phyloP scores from a whole-genome alignment of 2,329 filamentous ascomycete genomes.

The Mollisia scopiformis region DNA sequence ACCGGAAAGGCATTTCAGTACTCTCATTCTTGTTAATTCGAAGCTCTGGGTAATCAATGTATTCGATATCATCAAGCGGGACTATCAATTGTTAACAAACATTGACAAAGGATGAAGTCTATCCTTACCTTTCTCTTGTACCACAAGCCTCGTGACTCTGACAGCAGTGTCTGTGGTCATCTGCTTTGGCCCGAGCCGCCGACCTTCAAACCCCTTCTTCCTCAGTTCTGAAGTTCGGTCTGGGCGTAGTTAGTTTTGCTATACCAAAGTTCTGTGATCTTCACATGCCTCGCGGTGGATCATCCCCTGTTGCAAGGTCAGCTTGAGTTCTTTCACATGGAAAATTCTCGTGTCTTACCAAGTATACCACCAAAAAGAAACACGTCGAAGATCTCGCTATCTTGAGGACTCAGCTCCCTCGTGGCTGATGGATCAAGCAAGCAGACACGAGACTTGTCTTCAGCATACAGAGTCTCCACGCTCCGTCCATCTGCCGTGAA shows the following conservation, averaged over 20 bases:
- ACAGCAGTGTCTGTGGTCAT: conserved; percentile 99
- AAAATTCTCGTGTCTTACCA: conserved; percentile 55
- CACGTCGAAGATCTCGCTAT: conserved; percentile 81
- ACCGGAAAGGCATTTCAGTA: conserved; percentile 97
- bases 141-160: conserved; percentile 86
- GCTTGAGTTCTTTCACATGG: conserved; percentile 9
- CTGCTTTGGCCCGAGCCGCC: conserved; percentile 87
- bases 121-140: conserved; percentile 76
- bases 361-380: conserved; percentile 97
- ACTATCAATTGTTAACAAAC: conserved; percentile 50
- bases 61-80: conserved; percentile 76
- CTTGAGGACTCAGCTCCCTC: conserved; percentile 80
- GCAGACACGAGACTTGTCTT: conserved; percentile 77
- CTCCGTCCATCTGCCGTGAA: conserved; percentile 75
- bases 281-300: conserved; percentile 81
- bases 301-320: conserved; percentile 67
- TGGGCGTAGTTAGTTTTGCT: conserved; percentile 40
- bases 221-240: conserved; percentile 95
- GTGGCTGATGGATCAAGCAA: conserved; percentile 85
- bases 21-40: conserved; percentile 90
- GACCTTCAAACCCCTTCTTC: conserved; percentile 88
- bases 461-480: conserved; percentile 79
- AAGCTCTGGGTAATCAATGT: conserved; percentile 87
- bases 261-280: background rate
- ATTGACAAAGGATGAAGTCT: no score